These are phyloP conservation scores for Quercus alba DNA, from an alignment of 306 rosid genomes.

Conservation along the genomic window DNA sequence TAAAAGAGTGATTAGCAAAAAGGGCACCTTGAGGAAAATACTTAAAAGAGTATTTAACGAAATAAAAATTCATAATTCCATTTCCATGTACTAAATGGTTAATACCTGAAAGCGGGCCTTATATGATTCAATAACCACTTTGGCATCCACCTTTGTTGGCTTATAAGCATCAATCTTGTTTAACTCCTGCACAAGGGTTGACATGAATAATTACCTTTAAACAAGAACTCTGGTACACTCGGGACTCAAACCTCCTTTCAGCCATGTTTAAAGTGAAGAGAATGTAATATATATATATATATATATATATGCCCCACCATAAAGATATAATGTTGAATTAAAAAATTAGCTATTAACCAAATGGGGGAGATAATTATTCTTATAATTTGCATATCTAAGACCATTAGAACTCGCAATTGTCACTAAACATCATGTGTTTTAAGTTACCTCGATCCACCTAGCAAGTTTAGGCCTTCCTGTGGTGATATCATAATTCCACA, in stretches of 20 bases:
- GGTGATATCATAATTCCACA: slow-evolving; percentile 46
- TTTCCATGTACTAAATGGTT: background rate
- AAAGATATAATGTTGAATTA: background rate
- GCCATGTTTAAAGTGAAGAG: background rate
- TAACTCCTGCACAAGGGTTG: slow-evolving; percentile 42
- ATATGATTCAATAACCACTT: slow-evolving; percentile 36
- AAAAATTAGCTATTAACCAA: background rate
- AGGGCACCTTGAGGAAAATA: background rate
- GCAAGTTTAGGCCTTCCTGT: slow-evolving; percentile 62
- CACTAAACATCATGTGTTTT: background rate
- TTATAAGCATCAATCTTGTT: slow-evolving; percentile 66
- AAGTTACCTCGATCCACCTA: slow-evolving; percentile 59
- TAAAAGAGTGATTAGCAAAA: background rate
- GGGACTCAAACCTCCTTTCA: background rate
- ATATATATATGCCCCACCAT: too few relatives aligned
- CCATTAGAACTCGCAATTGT: background rate
- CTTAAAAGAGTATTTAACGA: background rate
- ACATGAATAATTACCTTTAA: slow-evolving; percentile 10
- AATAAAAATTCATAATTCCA: background rate
- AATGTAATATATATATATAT: too few relatives aligned
- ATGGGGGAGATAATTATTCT: background rate
- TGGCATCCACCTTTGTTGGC: slow-evolving; percentile 50
- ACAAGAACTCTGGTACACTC: background rate
- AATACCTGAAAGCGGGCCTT: slow-evolving; percentile 53
- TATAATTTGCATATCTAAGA: background rate